phyloP scores from a whole-genome alignment of 345 rosid genomes.

The Pistacia vera region DNA sequence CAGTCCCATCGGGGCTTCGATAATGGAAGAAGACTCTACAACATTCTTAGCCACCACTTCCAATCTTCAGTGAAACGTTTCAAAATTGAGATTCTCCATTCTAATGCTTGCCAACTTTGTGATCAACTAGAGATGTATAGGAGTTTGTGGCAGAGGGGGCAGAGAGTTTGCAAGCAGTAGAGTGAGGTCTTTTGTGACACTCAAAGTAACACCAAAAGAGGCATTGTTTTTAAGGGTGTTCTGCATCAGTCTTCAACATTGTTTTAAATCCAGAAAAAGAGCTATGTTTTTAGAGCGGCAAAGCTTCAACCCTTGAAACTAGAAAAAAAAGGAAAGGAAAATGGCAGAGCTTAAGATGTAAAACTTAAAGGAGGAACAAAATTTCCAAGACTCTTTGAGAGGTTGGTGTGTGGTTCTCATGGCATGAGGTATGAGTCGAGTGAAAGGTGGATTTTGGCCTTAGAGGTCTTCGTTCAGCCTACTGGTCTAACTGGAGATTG shows the following conservation, averaged over 20 bases:
- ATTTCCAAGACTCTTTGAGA: no score
- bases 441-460: no score
- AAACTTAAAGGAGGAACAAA: no score
- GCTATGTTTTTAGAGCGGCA: no score
- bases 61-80: slow-evolving; percentile 86
- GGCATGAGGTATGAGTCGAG: no score
- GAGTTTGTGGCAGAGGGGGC: slow-evolving; percentile 64
- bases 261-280: slow-evolving; percentile 59
- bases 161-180: slow-evolving; percentile 75
- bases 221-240: slow-evolving; percentile 30
- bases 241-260: slow-evolving; percentile 60
- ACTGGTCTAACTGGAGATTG: no score
- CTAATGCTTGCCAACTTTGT: slow-evolving; percentile 58
- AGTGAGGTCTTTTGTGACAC: slow-evolving; percentile 69
- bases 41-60: slow-evolving; percentile 91
- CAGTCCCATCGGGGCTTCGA: slow-evolving; percentile 87
- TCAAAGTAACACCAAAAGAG: slow-evolving; percentile 65
- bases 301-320: no score
- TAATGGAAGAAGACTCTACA: slow-evolving; percentile 88
- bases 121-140: no score
- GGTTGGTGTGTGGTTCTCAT: no score
- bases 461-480: no score
- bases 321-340: no score
- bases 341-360: no score
- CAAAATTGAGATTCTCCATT: slow-evolving; percentile 82